A percentile compares a stretch with the other conserved stretches of the same genome.
phyloP scores from a whole-genome alignment of 306 rosid species.

The Malus sieversii region DNA sequence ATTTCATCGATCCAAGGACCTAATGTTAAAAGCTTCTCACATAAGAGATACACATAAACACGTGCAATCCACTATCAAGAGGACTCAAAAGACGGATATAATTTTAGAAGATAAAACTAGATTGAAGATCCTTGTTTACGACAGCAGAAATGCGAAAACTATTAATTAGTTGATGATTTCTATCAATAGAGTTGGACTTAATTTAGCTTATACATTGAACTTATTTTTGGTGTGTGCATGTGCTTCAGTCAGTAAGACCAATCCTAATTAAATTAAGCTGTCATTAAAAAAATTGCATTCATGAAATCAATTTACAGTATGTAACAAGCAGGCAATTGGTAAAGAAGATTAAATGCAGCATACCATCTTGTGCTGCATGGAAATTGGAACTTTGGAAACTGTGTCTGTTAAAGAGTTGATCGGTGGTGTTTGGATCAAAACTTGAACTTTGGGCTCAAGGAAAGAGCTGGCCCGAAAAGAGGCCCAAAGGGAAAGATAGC shows the following conservation, averaged over 20 bases:
- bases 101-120: no score
- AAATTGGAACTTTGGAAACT: constrained; percentile 70
- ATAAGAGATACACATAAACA: no score
- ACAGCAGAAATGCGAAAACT: not conserved
- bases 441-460: no score
- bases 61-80: no score
- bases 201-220: not conserved
- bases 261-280: not conserved
- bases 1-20: no score
- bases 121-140: not conserved
- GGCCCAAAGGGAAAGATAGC: no score
- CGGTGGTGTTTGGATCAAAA: constrained; percentile 28
- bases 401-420: constrained; percentile 69
- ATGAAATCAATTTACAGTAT: not conserved
- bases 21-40: no score
- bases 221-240: not conserved
- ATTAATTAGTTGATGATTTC: not conserved
- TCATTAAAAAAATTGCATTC: not conserved
- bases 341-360: constrained; percentile 18
- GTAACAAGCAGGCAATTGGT: not conserved
- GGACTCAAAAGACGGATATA: no score
- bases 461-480: no score
- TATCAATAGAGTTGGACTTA: not conserved
- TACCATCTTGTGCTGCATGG: constrained; percentile 79
- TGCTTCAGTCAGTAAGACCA: not conserved